Evolutionary conservation across 1,284 basidiomycete genomes (phyloP).

Genomic region (Rhizoctonia solani): DNA sequence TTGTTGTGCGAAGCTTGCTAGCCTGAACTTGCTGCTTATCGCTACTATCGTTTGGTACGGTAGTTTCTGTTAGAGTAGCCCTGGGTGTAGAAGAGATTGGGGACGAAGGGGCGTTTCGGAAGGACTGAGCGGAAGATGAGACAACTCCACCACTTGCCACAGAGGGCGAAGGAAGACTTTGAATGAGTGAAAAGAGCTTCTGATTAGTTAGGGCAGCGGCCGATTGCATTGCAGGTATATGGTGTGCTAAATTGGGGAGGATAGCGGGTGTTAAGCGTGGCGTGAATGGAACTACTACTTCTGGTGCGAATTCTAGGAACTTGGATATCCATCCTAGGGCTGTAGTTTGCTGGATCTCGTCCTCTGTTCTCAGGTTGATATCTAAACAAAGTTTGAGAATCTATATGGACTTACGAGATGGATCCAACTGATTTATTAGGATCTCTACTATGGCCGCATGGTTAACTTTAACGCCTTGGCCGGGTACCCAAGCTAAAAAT

Average conservation of each 20-base stretch:
- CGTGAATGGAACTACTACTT: constrained; percentile 93
- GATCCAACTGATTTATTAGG: constrained; percentile 85
- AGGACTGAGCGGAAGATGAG: constrained; percentile 13
- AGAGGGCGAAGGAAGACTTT: constrained; percentile 74
- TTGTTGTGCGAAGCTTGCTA: constrained; percentile 17
- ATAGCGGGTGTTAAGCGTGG: constrained; percentile 91
- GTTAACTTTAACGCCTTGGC: constrained; percentile 90
- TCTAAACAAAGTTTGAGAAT: neutral
- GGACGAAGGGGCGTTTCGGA: constrained; percentile 13
- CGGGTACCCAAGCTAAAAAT: constrained; percentile 79
- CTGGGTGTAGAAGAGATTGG: neutral
- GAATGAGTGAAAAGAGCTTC: constrained; percentile 82
- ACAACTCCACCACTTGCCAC: constrained; percentile 47
- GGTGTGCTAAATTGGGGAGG: constrained; percentile 92
- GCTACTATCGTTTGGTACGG: constrained; percentile 22
- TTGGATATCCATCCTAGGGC: constrained; percentile 92
- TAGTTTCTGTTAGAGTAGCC: constrained; percentile 34
- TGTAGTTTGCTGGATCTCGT: constrained; percentile 87
- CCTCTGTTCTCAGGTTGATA: constrained; percentile 56
- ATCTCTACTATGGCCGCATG: constrained; percentile 94
- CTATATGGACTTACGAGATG: constrained; percentile 66
- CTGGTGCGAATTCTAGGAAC: constrained; percentile 84
- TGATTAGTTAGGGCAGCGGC: constrained; percentile 89
- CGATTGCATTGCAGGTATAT: constrained; percentile 84
- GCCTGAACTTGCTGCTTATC: constrained; percentile 25